Conservation (phyloP, 2,329 filamentous ascomycete species). For the Knoxdaviesia capensis region DNA sequence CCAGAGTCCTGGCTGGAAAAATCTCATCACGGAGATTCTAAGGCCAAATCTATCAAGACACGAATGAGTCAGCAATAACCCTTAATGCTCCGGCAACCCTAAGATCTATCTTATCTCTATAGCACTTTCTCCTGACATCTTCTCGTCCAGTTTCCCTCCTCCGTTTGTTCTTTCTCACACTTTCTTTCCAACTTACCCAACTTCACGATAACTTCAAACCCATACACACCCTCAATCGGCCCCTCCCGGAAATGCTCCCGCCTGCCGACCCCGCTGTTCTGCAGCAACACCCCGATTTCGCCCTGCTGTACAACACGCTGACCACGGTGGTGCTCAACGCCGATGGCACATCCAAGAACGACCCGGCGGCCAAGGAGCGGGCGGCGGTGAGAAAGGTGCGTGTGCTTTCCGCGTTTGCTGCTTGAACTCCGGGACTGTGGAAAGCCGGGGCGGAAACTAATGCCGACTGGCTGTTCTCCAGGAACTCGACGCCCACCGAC, state of each 20-base stretch:
- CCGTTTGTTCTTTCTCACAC: no score
- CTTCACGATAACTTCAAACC: no score
- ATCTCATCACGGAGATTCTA: no score
- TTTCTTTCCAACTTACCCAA: no score
- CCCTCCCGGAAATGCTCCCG: conserved; percentile 26
- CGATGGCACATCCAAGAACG: conserved; percentile 35
- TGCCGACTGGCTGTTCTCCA: conserved; percentile 8
- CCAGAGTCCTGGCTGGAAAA: no score
- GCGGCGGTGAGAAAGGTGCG: conserved; percentile 27
- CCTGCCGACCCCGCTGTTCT: conserved; percentile 34
- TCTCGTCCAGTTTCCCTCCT: no score
- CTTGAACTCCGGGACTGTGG: neutral
- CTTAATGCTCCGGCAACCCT: no score
- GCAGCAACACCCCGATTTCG: conserved; percentile 36
- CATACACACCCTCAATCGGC: no score
- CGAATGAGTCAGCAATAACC: no score
- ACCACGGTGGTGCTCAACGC: conserved; percentile 32
- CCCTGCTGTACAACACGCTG: conserved; percentile 33
- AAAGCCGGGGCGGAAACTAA: neutral
- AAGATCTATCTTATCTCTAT: no score
- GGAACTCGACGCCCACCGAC: conserved; percentile 28
- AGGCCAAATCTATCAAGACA: no score
- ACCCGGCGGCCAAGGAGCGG: conserved; percentile 27
- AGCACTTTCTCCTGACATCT: no score
- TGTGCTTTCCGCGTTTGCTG: neutral